phyloP scores from a whole-genome alignment of 805 yeast species.

The Metschnikowia rubicola region DNA sequence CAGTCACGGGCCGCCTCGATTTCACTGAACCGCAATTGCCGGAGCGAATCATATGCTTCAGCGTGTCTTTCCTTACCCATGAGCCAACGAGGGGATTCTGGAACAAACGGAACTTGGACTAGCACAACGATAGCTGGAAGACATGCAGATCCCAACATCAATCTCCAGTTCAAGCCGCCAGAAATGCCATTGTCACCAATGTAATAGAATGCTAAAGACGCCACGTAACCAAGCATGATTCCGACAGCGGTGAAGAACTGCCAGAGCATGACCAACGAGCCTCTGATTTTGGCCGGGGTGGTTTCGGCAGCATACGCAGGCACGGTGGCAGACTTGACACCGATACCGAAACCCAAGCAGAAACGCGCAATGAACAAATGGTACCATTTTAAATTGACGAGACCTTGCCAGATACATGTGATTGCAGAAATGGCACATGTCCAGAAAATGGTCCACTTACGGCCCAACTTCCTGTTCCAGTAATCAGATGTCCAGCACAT shows the following conservation, averaged over 20 bases:
- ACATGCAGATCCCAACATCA: conserved; percentile 63
- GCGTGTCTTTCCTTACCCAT: conserved; percentile 48
- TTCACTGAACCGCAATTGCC: conserved; percentile 41
- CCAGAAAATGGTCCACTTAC: conserved; percentile 59
- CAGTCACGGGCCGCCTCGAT: conserved; percentile 64
- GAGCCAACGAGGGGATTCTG: conserved; percentile 72
- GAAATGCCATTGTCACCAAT: conserved; percentile 46
- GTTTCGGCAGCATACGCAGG: conserved; percentile 47
- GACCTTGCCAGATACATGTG: conserved; percentile 68
- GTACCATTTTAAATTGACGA: conserved; percentile 52
- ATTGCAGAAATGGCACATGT: conserved; percentile 56
- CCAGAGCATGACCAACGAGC: conserved; percentile 68
- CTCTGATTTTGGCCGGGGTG: conserved; percentile 50
- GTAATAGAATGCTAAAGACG: conserved; percentile 55
- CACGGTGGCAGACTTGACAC: conserved; percentile 63
- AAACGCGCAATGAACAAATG: conserved; percentile 59
- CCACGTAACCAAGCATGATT: conserved; percentile 62
- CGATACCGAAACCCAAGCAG: conserved; percentile 61
- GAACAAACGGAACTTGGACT: conserved; percentile 50
- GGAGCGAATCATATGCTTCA: conserved; percentile 50
- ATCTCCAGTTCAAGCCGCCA: conserved; percentile 53
- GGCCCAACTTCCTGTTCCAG: conserved; percentile 50
- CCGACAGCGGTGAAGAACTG: conserved; percentile 77
- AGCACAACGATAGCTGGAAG: conserved; percentile 54
- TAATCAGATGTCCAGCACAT: conserved; percentile 61